phyloP scores from a whole-genome alignment of 805 yeast genomes.

The Saturnispora ahearnii region DNA sequence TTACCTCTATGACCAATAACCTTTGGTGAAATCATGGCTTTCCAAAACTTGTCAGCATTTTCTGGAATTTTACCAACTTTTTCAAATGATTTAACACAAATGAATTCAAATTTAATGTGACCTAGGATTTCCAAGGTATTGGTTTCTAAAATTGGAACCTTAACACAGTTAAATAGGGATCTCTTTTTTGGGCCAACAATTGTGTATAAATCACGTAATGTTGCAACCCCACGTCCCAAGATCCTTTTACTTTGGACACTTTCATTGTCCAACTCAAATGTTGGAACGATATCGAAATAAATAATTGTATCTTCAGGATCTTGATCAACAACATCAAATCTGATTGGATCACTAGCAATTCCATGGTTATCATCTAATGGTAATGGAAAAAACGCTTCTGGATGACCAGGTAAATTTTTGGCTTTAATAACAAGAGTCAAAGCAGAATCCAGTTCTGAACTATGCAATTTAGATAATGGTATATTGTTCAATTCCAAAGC shows the following conservation, averaged over 20 bases:
- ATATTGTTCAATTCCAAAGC: constrained; percentile 65
- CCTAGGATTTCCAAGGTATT: constrained; percentile 71
- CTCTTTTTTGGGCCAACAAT: constrained; percentile 60
- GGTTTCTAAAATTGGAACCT: constrained; percentile 69
- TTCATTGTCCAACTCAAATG: constrained; percentile 42
- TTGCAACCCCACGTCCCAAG: constrained; percentile 79
- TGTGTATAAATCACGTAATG: constrained; percentile 52
- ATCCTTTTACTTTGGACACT: constrained; percentile 25
- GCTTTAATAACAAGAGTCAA: constrained; percentile 61
- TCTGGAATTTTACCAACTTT: constrained; percentile 61
- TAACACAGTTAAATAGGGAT: constrained; percentile 54
- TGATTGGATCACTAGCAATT: constrained; percentile 61
- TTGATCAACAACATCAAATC: constrained; percentile 48
- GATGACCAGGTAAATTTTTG: constrained; percentile 36
- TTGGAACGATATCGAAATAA: constrained; percentile 82
- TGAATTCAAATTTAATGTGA: constrained; percentile 61
- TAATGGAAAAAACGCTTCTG: constrained; percentile 54
- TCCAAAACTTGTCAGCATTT: constrained; percentile 81
- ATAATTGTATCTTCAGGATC: constrained; percentile 47
- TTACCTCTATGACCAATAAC: constrained; percentile 95
- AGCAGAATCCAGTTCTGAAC: constrained; percentile 85
- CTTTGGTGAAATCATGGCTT: constrained; percentile 74
- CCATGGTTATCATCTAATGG: constrained; percentile 76
- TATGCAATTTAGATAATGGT: constrained; percentile 65
- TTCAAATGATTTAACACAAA: constrained; percentile 61